Base-by-base conservation (phyloP, 768 basidiomycete species). In the Leucogyrophana mollusca region DNA sequence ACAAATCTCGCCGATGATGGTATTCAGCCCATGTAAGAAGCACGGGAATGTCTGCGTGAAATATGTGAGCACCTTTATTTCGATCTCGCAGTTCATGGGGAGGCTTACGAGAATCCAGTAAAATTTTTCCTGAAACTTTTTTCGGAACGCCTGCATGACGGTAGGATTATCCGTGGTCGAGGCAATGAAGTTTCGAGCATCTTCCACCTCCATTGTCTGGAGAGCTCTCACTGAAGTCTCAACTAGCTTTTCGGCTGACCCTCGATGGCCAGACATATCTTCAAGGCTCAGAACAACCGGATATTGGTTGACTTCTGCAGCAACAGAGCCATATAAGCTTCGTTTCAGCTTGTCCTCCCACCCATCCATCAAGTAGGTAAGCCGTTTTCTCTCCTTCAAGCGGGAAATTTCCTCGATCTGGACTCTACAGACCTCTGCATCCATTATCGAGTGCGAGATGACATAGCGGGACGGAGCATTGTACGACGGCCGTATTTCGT, bases 121-220 rank as follows among this genome's bases (percentile, higher is more conserved):
- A 39, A 43, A 63, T 20, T 56, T 48, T 5, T 39, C 16, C 33
- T 68, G 33, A 16, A 55, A 58, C 16, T 56, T 51, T 8, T 44
- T n/a, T 8, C 52, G 35, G 30, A 62, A 64, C 8, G 59, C 30
- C 34, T 57, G 53, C 67, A 69, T 69, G 0, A 56, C 53, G 1
- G 58, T 61, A 10, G 66, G 65, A 50, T 68, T 68, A 41, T 69
- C 62, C 0, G 62, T 69, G 9, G 54, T 59, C 0, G 54, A 10
- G 1, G 61, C 58, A 46, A 65, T 55, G 27, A 68, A 32, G 32
- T 52, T 56, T 10, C 32, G 24, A 1, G 38, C 52, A 46, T 61
- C 51, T 1, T 44, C 45, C 9, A 56, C 21, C 4, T 46, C 58
- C 57, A 59, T 65, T 10, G 34, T 51, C 16, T 48, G 37, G 14